These are phyloP conservation scores for Endothia cerciana DNA, from an alignment of 2,329 filamentous ascomycete species.

Conservation along the genomic window DNA sequence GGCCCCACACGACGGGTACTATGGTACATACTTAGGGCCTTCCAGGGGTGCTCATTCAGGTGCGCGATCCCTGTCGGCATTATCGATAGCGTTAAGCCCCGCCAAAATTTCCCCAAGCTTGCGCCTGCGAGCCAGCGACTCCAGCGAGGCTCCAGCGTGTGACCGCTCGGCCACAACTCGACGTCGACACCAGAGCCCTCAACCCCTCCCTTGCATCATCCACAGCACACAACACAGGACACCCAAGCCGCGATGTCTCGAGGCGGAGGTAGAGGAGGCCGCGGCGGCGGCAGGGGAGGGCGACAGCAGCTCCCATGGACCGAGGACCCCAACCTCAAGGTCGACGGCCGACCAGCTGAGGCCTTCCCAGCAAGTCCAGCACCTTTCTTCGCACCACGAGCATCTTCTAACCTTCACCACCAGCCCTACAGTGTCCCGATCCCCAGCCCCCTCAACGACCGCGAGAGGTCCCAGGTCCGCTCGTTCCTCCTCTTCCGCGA, in stretches of 20 bases:
- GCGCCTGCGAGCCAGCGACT: background rate
- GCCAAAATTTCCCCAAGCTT: slow-evolving; percentile 27
- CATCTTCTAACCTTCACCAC: slow-evolving; percentile 3
- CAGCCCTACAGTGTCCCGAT: slow-evolving; percentile 56
- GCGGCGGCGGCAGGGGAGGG: slow-evolving; percentile 52
- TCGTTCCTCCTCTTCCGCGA: slow-evolving; percentile 60
- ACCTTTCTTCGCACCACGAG: background rate
- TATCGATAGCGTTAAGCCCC: slow-evolving; percentile 10
- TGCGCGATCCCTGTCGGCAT: no score
- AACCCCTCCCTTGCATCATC: background rate
- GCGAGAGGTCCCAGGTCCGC: slow-evolving; percentile 53
- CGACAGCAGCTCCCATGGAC: slow-evolving; percentile 56
- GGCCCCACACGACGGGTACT: no score
- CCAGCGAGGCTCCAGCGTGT: background rate
- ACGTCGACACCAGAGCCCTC: no score
- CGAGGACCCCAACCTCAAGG: slow-evolving; percentile 53
- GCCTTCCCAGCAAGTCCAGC: slow-evolving; percentile 55
- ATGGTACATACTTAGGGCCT: no score
- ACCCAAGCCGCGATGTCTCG: slow-evolving; percentile 49
- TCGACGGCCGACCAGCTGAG: slow-evolving; percentile 60
- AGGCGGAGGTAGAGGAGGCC: slow-evolving; percentile 55
- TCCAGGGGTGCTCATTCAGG: no score
- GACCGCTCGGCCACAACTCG: background rate
- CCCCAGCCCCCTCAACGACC: slow-evolving; percentile 46
- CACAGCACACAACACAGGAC: background rate